Conservation (phyloP, 805 yeast species). For the Candida nitratophila region DNA sequence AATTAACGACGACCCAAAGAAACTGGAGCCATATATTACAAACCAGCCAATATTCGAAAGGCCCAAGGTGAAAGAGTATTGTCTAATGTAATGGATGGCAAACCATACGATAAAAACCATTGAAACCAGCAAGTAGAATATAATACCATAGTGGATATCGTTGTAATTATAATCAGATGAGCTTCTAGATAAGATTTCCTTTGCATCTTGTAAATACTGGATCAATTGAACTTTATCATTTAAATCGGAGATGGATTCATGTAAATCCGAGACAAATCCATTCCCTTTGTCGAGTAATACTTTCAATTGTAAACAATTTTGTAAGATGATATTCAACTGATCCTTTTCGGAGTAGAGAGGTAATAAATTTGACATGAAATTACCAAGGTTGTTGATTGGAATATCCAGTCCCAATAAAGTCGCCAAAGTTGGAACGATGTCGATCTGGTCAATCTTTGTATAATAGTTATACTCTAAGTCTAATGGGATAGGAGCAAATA, state of each 20-base stretch:
- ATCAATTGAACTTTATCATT: constrained; percentile 5
- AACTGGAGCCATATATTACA: constrained; percentile 39
- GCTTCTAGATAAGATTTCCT: constrained; percentile 42
- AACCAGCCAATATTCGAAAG: constrained; percentile 22
- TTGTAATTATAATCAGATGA: constrained; percentile 68
- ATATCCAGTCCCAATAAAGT: constrained; percentile 55
- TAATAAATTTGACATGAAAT: constrained; percentile 52
- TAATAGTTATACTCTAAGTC: constrained; percentile 47
- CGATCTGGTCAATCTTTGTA: constrained; percentile 53
- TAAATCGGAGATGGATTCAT: constrained; percentile 8
- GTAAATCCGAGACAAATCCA: constrained; percentile 13
- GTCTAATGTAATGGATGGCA: constrained; percentile 7
- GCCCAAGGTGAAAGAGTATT: constrained; percentile 8
- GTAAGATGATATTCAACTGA: constrained; percentile 31
- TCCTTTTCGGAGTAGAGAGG: constrained; percentile 38
- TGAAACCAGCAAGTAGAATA: constrained; percentile 23
- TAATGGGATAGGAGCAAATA: constrained; percentile 30
- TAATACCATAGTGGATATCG: constrained; percentile 39
- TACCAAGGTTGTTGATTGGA: constrained; percentile 71
- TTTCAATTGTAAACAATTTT: constrained; percentile 54
- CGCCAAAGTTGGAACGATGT: constrained; percentile 65
- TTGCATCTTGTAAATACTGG: constrained; percentile 38
- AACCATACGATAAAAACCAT: constrained; percentile 22
- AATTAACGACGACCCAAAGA: constrained; percentile 83
- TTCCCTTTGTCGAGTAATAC: constrained; percentile 37